Percentiles rank a stretch among this genome's conserved stretches.
Conservation (phyloP, 2,329 filamentous ascomycete species). For the Dendrostoma leiphaemia region DNA sequence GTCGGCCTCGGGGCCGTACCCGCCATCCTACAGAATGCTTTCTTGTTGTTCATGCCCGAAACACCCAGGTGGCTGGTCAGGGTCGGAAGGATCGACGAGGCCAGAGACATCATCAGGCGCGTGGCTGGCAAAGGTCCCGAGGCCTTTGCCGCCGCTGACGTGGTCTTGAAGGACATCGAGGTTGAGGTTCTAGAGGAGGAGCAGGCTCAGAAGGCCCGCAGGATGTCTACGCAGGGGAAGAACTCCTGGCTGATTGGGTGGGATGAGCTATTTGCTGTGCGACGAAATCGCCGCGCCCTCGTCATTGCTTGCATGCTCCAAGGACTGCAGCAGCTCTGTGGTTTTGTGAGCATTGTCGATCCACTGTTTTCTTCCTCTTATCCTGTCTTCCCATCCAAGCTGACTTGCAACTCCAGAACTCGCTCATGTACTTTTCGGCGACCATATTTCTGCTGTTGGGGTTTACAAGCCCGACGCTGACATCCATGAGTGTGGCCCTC, state of each 20-base stretch:
- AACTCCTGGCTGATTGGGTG: slow-evolving; percentile 44
- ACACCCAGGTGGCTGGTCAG: slow-evolving; percentile 85
- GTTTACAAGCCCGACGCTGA: slow-evolving; percentile 76
- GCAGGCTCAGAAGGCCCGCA: slow-evolving; percentile 49
- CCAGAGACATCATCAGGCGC: slow-evolving; percentile 61
- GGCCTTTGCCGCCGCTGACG: slow-evolving; percentile 47
- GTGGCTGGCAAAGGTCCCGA: slow-evolving; percentile 54
- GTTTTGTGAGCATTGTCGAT: slow-evolving; percentile 64
- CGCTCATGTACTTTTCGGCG: slow-evolving; percentile 87
- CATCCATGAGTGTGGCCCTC: slow-evolving; percentile 72
- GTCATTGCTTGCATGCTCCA: slow-evolving; percentile 85
- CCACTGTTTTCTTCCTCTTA: not conserved
- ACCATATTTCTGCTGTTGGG: slow-evolving; percentile 77
- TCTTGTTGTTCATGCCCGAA: slow-evolving; percentile 77
- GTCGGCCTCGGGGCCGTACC: slow-evolving; percentile 82
- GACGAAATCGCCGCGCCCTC: slow-evolving; percentile 70
- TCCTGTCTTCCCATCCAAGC: not conserved
- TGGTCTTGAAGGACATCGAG: slow-evolving; percentile 67
- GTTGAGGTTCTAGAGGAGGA: slow-evolving; percentile 70
- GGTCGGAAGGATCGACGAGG: slow-evolving; percentile 59
- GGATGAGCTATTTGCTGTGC: slow-evolving; percentile 53
- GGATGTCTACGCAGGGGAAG: slow-evolving; percentile 26
- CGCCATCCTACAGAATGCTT: slow-evolving; percentile 65
- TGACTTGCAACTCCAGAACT: slow-evolving; percentile 55
- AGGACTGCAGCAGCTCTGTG: slow-evolving; percentile 83